Percentiles rank a stretch among this genome's conserved stretches.
phyloP scores from a whole-genome alignment of 2,329 filamentous ascomycete species.

The Talaromyces sp. region DNA sequence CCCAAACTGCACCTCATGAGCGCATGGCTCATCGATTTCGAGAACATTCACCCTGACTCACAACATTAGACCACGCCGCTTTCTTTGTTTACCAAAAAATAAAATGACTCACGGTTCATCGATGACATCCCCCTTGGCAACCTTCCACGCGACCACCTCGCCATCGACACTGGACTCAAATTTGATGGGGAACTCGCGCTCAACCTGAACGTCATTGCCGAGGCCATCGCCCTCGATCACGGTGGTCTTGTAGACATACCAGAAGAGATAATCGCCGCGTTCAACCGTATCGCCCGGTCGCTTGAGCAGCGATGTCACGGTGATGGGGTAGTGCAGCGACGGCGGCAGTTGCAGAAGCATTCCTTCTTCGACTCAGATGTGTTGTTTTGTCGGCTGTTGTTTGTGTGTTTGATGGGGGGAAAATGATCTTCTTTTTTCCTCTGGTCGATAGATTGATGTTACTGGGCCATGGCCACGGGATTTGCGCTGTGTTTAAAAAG shows the following conservation, averaged over 20 bases:
- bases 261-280: constrained; percentile 72
- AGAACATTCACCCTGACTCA: constrained; percentile 52
- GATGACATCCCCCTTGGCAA: constrained; percentile 47
- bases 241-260: constrained; percentile 79
- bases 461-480: not conserved
- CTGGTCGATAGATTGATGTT: not conserved
- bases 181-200: constrained; percentile 67
- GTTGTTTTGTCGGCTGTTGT: not conserved
- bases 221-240: constrained; percentile 64
- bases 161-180: constrained; percentile 85
- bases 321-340: constrained; percentile 85
- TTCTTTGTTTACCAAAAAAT: not conserved
- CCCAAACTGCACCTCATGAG: constrained; percentile 84
- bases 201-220: constrained; percentile 64
- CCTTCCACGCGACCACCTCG: constrained; percentile 68
- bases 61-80: not conserved
- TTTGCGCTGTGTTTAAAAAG: not conserved
- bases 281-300: constrained; percentile 67
- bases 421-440: not conserved
- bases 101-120: constrained; percentile 33
- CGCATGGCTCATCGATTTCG: constrained; percentile 84
- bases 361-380: constrained; percentile 11
- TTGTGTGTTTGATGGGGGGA: not conserved
- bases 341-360: constrained; percentile 46
- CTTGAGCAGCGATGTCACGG: constrained; percentile 78